Percentiles rank a stretch among this genome's conserved stretches.
phyloP scores from a whole-genome alignment of 148 eudicot genomes.

The Salicornia ramosissima region DNA sequence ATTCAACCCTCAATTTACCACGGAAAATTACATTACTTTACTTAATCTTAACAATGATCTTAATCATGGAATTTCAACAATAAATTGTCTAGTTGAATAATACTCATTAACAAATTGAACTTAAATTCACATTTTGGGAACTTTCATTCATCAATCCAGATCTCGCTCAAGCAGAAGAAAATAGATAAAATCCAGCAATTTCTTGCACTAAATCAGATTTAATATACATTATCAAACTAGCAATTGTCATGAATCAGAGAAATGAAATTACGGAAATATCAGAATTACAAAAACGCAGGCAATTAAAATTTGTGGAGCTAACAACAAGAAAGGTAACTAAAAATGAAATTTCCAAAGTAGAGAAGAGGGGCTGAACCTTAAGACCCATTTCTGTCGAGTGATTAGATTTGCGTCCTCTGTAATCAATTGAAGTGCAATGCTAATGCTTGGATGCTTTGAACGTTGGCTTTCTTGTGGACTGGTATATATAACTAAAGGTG shows the following conservation, averaged over 20 bases:
- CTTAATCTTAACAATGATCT: background rate
- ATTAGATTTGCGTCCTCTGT: background rate
- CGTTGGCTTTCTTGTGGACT: background rate
- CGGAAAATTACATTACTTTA: too few relatives aligned
- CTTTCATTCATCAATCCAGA: background rate
- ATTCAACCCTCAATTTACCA: too few relatives aligned
- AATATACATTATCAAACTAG: background rate
- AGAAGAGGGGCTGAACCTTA: conserved; percentile 15
- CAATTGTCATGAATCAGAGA: background rate
- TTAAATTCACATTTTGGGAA: background rate
- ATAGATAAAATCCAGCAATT: background rate
- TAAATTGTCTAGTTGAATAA: too few relatives aligned
- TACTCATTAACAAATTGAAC: background rate
- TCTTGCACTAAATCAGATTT: background rate
- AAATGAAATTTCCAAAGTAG: background rate
- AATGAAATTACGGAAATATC: background rate
- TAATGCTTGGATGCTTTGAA: background rate
- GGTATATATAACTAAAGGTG: too few relatives aligned
- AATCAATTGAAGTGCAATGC: background rate
- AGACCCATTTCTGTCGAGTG: conserved; percentile 16
- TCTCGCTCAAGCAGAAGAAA: background rate
- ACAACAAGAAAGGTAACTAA: background rate
- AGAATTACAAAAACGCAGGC: background rate
- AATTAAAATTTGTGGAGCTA: background rate
- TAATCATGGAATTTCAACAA: background rate